Base-by-base conservation (phyloP, 768 basidiomycete genomes). In the Boletus edulis region DNA sequence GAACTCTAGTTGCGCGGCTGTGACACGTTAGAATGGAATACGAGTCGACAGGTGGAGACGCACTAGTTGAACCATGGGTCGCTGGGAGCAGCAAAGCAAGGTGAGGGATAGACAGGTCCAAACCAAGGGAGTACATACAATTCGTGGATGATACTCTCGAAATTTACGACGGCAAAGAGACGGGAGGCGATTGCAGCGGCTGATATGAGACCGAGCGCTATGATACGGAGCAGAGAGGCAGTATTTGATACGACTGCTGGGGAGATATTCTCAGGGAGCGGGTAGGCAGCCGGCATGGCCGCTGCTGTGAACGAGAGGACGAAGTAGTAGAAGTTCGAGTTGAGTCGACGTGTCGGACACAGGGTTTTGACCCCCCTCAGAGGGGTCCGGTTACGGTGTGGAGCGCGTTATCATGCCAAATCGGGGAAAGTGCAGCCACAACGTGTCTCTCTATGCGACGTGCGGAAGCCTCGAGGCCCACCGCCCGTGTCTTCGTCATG, bases 31-130 rank as follows among this genome's bases (percentile, higher is more conserved):
- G 46, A 20, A 15, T 18, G 6, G 38, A 1, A 9, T 29, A 29
- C 27, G 31, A 32, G 38, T 17, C 9, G 39, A 47, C 8, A 15
- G 2, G 29, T 38, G 3, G 27, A 49, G 17, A 84, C 92, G 73
- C 71, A 97, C 94, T 90, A 98, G 74, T 99, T 98, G 75, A 99
- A 98, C 97, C 97, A 98, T 60, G 95, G 94, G 68, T 97, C 95
- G 68, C 94, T 96, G 67, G 38, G 29, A 35, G 38, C 1, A 48
- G n/a, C 24, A 24, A 44, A 11, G 48, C 0, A 17, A 20, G 17
- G 31, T 58, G 48, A 58, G 49, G n/a, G 18, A 35, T 11, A 55
- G 56, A 32, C 20, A 0, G 24, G 27, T 4, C 3, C 11, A 42
- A 42, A 38, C 3, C 1, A 17, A 39, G 49, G 22, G 44, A 17